Evolutionary conservation across 805 yeast genomes (phyloP).

Genomic region (Starmerella apicola): DNA sequence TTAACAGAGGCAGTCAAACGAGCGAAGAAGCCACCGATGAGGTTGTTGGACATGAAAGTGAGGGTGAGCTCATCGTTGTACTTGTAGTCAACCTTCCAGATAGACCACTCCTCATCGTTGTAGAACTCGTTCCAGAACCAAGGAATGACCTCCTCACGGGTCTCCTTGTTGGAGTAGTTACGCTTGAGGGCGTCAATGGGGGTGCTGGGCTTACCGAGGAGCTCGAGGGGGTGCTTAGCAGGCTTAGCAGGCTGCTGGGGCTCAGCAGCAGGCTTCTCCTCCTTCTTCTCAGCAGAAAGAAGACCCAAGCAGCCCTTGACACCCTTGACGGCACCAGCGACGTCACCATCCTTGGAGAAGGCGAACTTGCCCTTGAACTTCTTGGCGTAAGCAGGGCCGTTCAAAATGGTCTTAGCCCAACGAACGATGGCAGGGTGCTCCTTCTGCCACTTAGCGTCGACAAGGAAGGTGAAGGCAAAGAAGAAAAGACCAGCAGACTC

Average conservation of each 20-base stretch:
- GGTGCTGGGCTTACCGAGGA: conserved; percentile 51
- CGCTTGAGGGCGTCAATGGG: conserved; percentile 91
- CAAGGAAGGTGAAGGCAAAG: conserved; percentile 37
- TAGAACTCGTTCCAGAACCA: conserved; percentile 91
- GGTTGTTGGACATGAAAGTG: conserved; percentile 97
- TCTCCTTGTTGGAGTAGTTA: conserved; percentile 91
- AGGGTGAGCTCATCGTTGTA: conserved; percentile 95
- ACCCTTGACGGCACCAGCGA: conserved; percentile 8
- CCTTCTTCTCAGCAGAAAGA: neutral
- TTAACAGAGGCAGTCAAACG: conserved; percentile 85
- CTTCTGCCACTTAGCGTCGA: conserved; percentile 38
- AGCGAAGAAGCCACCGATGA: conserved; percentile 95
- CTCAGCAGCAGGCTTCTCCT: conserved; percentile 27
- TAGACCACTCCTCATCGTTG: conserved; percentile 86
- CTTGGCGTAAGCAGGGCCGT: conserved; percentile 11
- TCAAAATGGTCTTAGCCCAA: conserved; percentile 51
- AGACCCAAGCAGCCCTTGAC: neutral
- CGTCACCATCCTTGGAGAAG: conserved; percentile 7
- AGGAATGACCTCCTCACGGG: conserved; percentile 86
- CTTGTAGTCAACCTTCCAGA: conserved; percentile 91
- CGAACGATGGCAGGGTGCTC: conserved; percentile 51
- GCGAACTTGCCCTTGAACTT: conserved; percentile 13
- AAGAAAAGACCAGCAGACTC: conserved; percentile 37
- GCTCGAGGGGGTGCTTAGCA: conserved; percentile 84
- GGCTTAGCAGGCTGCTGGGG: conserved; percentile 37